These are phyloP conservation scores for Tylopilus sp. DNA, from an alignment of 1,284 basidiomycete species.

Conservation along the genomic window DNA sequence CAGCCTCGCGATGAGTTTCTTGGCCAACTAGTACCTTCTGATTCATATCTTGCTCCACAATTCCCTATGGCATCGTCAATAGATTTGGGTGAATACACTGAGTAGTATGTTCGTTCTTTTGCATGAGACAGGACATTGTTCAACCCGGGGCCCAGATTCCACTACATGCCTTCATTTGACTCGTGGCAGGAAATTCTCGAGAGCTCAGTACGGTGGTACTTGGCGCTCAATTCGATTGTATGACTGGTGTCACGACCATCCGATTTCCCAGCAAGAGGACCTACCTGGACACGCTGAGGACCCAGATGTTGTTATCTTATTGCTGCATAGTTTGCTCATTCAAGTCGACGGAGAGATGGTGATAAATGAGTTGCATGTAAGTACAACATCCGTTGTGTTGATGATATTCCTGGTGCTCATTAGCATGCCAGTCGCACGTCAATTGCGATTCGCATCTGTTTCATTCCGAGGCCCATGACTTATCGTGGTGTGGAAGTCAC, in stretches of 20 bases:
- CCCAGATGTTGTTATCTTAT: conserved; percentile 43
- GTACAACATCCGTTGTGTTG: conserved; percentile 24
- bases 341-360: conserved; percentile 54
- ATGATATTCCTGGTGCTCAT: too few relatives aligned
- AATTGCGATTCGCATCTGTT: too few relatives aligned
- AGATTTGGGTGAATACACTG: conserved; percentile 73
- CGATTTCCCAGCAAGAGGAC: conserved; percentile 63
- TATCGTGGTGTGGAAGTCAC: too few relatives aligned
- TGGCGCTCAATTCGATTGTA: conserved; percentile 69
- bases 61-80: conserved; percentile 60
- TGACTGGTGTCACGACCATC: conserved; percentile 72
- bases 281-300: conserved; percentile 54
- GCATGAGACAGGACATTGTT: background rate
- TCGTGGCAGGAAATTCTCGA: conserved; percentile 69
- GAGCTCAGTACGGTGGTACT: conserved; percentile 61
- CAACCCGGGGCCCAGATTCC: conserved; percentile 59
- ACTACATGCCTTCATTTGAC: conserved; percentile 73
- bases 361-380: conserved; percentile 65
- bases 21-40: too few relatives aligned
- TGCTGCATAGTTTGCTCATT: conserved; percentile 63
- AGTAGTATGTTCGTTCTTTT: conserved; percentile 11
- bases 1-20: conserved; percentile 55
- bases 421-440: too few relatives aligned
- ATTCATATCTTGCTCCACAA: conserved; percentile 2
- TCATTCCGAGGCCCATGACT: too few relatives aligned